Base-by-base conservation (phyloP, 768 basidiomycete genomes). In the Lentinus tigrinus region DNA sequence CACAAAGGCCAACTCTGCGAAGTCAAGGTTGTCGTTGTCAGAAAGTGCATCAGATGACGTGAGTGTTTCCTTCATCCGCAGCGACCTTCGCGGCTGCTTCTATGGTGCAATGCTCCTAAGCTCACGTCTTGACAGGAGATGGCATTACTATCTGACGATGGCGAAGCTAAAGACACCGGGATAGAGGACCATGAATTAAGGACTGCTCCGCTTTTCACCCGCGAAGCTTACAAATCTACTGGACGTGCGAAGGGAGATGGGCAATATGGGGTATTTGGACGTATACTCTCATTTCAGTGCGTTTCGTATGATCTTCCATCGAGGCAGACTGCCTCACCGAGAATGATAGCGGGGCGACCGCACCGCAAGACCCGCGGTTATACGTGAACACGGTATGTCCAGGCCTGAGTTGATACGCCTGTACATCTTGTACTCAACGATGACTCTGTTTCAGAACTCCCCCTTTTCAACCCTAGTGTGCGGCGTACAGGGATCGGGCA, bases 301-400 rank as follows among this genome's bases (percentile, higher is more conserved):
- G 57, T 40, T 0, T 42, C 26, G n/a, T n/a, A n/a, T n/a, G n/a
- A n/a, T n/a, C n/a, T n/a, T n/a, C n/a, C n/a, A n/a, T n/a, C n/a
- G n/a, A n/a, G n/a, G n/a, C n/a, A n/a, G n/a, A n/a, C 38, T 14
- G 21, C 16, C 47, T 36, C 26, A 7, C 3, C 17, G 36, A 8
- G 34, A 57, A 40, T 6, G 51, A 40, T 3, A 73, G 71, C 21
- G 73, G 77, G 62, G 10, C 61, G 61, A 0, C 65, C 21, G 65
- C 67, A 0, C 78, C 75, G 0, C 54, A 69, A 0, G 85, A 88
- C 58, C 76, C 74, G 2, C 76, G 88, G 0, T 54, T 90, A 0
- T 90, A 90, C 63, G 65, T 89, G 10, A 90, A 90, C 64, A 88
- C 87, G 0, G 88, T n/a, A n/a, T n/a, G n/a, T n/a, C n/a, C n/a